Conservation (phyloP, 208 protist species). For the Perkinsela sp. region DNA sequence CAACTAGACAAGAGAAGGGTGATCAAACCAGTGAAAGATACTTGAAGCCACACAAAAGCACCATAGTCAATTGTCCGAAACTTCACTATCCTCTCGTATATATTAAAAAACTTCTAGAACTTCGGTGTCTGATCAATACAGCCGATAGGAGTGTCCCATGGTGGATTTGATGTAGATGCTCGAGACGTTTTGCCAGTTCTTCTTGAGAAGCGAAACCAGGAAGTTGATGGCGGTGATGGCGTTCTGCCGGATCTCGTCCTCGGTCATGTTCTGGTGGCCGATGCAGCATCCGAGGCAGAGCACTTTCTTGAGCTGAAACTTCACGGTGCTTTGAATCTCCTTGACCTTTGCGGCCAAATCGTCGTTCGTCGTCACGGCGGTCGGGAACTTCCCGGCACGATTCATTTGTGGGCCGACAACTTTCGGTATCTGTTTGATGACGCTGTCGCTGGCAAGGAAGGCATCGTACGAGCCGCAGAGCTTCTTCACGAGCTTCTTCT, state of each 20-base stretch:
- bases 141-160: slow-evolving; percentile 85
- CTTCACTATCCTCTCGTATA: too few species aligned
- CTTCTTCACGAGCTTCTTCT: slow-evolving; percentile 98
- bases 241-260: slow-evolving; percentile 83
- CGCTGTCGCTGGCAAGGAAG: slow-evolving; percentile 84
- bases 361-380: slow-evolving; percentile 67
- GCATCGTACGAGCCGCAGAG: slow-evolving; percentile 90
- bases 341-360: slow-evolving; percentile 72
- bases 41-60: too few species aligned
- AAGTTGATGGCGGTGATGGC: slow-evolving; percentile 90
- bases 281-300: slow-evolving; percentile 87
- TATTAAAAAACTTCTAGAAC: slow-evolving; percentile 1
- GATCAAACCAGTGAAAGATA: too few species aligned
- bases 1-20: too few species aligned
- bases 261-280: slow-evolving; percentile 79
- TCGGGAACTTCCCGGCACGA: slow-evolving; percentile 97
- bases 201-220: slow-evolving; percentile 97
- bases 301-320: slow-evolving; percentile 98
- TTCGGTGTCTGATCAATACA: too few species aligned
- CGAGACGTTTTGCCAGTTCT: slow-evolving; percentile 99
- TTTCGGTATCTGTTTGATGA: slow-evolving; percentile 86
- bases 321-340: slow-evolving; percentile 79
- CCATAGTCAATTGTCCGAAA: too few species aligned
- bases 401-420: slow-evolving; percentile 88
- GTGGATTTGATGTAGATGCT: slow-evolving; percentile 94